A percentile compares a stretch with the other conserved stretches of the same genome.
Conservation (phyloP, 116 monocot species). For the Trichopus zeylanicus region DNA sequence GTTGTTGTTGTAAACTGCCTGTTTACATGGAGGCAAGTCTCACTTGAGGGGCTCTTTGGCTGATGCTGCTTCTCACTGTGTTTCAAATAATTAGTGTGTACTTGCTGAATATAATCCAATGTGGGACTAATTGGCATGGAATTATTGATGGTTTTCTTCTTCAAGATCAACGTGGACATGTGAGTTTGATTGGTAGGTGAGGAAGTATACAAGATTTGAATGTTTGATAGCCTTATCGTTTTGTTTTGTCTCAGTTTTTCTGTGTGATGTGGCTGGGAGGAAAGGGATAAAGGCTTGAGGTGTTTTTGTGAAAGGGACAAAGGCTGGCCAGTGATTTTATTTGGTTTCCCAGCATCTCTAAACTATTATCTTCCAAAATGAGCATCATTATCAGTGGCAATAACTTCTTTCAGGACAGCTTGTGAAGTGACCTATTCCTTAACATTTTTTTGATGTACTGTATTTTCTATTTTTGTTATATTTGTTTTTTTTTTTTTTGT, state of each 20-base stretch:
- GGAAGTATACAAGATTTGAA: too few species aligned
- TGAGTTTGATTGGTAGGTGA: not conserved
- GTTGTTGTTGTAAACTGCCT: not conserved
- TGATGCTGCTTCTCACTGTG: too few species aligned
- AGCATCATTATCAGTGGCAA: not conserved
- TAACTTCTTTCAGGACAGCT: not conserved
- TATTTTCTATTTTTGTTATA: too few species aligned
- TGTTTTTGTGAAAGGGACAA: not conserved
- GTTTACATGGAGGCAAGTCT: not conserved
- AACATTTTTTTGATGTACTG: not conserved
- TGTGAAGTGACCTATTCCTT: not conserved
- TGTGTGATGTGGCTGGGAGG: not conserved
- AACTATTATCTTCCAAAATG: not conserved
- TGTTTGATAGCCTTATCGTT: not conserved
- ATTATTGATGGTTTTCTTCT: not conserved
- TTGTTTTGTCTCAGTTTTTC: conserved; percentile 1
- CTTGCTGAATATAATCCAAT: not conserved
- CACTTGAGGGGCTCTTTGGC: too few species aligned
- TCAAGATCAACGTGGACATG: not conserved
- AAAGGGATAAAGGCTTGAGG: not conserved
- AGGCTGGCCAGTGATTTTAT: not conserved
- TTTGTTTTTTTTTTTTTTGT: not conserved
- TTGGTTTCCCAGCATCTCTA: not conserved
- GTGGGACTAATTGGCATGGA: not conserved
- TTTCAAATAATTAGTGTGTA: too few species aligned